These are phyloP conservation scores for Debaryomyces castellii DNA, from an alignment of 805 yeast genomes.

Conservation along the genomic window DNA sequence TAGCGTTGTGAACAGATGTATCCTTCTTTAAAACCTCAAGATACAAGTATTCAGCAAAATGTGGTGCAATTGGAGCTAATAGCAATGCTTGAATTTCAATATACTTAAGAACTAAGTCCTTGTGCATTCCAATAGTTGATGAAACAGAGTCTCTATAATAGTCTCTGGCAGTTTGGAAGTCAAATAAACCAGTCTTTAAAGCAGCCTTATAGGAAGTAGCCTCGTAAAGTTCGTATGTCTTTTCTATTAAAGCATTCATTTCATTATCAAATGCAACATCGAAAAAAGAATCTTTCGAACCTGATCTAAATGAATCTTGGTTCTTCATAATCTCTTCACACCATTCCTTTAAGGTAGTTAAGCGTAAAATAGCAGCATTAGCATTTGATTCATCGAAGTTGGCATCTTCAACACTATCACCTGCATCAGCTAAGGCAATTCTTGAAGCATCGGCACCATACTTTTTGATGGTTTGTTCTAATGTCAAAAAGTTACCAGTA, in stretches of 20 bases:
- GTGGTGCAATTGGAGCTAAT: slow-evolving; percentile 93
- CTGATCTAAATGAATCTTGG: slow-evolving; percentile 48
- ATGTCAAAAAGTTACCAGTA: slow-evolving; percentile 94
- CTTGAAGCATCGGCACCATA: slow-evolving; percentile 98
- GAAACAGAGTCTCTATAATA: slow-evolving; percentile 84
- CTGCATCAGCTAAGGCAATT: slow-evolving; percentile 97
- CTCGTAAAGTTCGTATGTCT: slow-evolving; percentile 68
- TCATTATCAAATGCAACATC: slow-evolving; percentile 92
- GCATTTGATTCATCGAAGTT: slow-evolving; percentile 96
- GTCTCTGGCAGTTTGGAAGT: slow-evolving; percentile 93
- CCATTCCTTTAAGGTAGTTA: slow-evolving; percentile 94
- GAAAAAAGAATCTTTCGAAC: slow-evolving; percentile 59
- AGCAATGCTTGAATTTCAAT: slow-evolving; percentile 84
- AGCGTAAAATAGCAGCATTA: slow-evolving; percentile 93
- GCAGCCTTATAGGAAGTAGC: slow-evolving; percentile 83
- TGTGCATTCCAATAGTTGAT: slow-evolving; percentile 66
- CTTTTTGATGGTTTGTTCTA: slow-evolving; percentile 78
- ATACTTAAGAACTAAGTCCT: slow-evolving; percentile 74
- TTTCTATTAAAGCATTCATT: slow-evolving; percentile 77
- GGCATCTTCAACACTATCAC: slow-evolving; percentile 96
- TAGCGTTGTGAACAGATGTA: slow-evolving; percentile 68
- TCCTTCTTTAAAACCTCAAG: slow-evolving; percentile 72
- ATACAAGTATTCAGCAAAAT: slow-evolving; percentile 87
- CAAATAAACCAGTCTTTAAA: slow-evolving; percentile 87
- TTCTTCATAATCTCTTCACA: slow-evolving; percentile 69